Percentiles rank a stretch among this genome's conserved stretches.
Evolutionary conservation across 108 stramenopile genomes (phyloP).

Genomic region (Nitzschia sp.): DNA sequence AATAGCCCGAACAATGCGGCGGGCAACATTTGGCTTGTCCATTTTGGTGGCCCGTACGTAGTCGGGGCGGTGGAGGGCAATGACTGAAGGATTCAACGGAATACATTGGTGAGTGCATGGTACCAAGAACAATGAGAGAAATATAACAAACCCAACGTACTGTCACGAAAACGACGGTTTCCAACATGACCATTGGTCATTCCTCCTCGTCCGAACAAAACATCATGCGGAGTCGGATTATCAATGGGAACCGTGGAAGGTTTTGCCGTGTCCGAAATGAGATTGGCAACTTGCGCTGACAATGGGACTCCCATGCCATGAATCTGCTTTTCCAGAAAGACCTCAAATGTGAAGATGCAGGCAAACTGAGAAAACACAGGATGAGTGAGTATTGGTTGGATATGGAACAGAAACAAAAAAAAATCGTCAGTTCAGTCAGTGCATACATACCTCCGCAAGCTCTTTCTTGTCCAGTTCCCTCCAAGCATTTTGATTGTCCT

Average conservation of each 20-base stretch:
- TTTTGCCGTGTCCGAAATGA: constrained; percentile 19
- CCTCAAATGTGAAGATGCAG: constrained; percentile 48
- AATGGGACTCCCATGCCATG: constrained; percentile 16
- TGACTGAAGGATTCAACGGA: constrained; percentile 17
- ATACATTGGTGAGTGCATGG: too few relatives aligned
- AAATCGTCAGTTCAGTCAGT: not conserved
- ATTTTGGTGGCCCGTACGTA: constrained; percentile 67
- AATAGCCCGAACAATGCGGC: constrained; percentile 67
- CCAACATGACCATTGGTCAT: constrained; percentile 78
- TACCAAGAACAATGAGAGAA: too few relatives aligned
- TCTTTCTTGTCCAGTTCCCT: constrained; percentile 24
- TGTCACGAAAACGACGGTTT: constrained; percentile 74
- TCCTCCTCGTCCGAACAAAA: constrained; percentile 52
- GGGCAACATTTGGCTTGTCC: constrained; percentile 80
- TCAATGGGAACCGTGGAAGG: constrained; percentile 35
- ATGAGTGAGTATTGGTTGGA: not conserved
- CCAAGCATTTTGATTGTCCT: constrained; percentile 28
- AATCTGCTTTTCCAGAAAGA: constrained; percentile 48
- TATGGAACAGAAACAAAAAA: not conserved
- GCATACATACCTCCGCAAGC: constrained; percentile 24
- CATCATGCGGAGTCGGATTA: constrained; percentile 32
- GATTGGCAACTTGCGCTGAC: constrained; percentile 18
- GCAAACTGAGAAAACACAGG: constrained; percentile 21
- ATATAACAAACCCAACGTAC: not conserved
- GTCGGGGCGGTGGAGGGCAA: constrained; percentile 68